Evolutionary conservation across 331 rosid genomes (phyloP), one percentile per base, ranked within the genome.

Genomic region (Ulmus americana): DNA sequence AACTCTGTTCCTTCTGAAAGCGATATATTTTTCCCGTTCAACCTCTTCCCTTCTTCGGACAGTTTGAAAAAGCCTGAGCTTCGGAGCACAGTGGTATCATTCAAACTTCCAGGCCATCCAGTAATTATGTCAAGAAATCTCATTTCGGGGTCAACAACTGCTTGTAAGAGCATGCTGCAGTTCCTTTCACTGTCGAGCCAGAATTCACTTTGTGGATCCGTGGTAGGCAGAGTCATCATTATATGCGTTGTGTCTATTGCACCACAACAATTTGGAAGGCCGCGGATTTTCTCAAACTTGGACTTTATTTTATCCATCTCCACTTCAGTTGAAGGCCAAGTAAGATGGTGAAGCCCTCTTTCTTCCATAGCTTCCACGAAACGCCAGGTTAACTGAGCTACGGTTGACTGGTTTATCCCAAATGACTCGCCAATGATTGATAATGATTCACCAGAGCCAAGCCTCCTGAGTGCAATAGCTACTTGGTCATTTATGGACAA

Each of bases 321-420:
- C 40, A 6, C 44, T 64, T 84, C 87, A 14, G 75, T 75, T 15
- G 87, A 76, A 52, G 97, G 97, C 97, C 97, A 91, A 5, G 48
- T 47, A 43, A 91, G 86, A 78, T 91, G 96, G 76, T 53, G 81
- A 61, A 86, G 90, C 40, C 92, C 96, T 71, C 78, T 81, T 71
- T 81, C 95, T 80, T 91, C 97, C 95, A 91, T 88, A 39, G 90
- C 78, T 79, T 88, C 96, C 54, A 88, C 97, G 49, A 91, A 91
- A 48, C 80, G 83, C 97, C 96, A 91, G 28, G 97, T 91, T 69
- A 86, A 12, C 65, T 91, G 91, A 61, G 97, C 83, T 76, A 91
- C 97, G 10, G 96, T 78, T 49, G 97, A 81, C 46, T 80, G 92
- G 82, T 81, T 86, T 76, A 88, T 55, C 65, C 77, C 72, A 70